Evolutionary conservation across 805 yeast species (phyloP).

Genomic region (Myxozyma melibiosi): DNA sequence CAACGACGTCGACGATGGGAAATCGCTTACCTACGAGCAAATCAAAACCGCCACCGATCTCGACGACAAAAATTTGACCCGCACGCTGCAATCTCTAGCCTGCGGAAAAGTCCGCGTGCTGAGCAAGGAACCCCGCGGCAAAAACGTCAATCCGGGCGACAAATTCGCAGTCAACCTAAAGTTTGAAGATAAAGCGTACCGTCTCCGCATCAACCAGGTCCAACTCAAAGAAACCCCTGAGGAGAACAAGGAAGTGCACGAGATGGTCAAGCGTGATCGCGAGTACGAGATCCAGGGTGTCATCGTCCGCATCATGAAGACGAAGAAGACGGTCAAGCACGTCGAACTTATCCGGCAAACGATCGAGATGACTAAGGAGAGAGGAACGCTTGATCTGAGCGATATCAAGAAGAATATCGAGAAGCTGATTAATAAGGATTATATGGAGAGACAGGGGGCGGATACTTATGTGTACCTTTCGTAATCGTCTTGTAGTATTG

Average conservation of each 20-base stretch:
- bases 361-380: conserved; percentile 37
- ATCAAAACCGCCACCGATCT: conserved; percentile 33
- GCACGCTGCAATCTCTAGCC: conserved; percentile 37
- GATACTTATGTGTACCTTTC: conserved; percentile 29
- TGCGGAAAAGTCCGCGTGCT: conserved; percentile 37
- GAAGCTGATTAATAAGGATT: conserved; percentile 38
- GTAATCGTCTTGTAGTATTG: background rate
- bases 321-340: conserved; percentile 36
- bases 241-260: conserved; percentile 33
- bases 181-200: conserved; percentile 33
- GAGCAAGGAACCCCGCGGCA: conserved; percentile 32
- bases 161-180: conserved; percentile 36
- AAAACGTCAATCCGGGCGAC: conserved; percentile 33
- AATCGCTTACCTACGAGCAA: conserved; percentile 27
- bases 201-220: conserved; percentile 38
- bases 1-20: conserved; percentile 30
- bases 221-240: conserved; percentile 35
- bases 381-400: conserved; percentile 38
- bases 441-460: conserved; percentile 34
- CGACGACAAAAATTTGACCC: conserved; percentile 29
- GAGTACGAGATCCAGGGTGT: conserved; percentile 42
- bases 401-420: conserved; percentile 41
- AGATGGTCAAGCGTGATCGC: conserved; percentile 39
- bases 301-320: conserved; percentile 41
- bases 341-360: conserved; percentile 38